phyloP scores from a whole-genome alignment of 2,329 filamentous ascomycete genomes.

The Nigrospora sphaerica region DNA sequence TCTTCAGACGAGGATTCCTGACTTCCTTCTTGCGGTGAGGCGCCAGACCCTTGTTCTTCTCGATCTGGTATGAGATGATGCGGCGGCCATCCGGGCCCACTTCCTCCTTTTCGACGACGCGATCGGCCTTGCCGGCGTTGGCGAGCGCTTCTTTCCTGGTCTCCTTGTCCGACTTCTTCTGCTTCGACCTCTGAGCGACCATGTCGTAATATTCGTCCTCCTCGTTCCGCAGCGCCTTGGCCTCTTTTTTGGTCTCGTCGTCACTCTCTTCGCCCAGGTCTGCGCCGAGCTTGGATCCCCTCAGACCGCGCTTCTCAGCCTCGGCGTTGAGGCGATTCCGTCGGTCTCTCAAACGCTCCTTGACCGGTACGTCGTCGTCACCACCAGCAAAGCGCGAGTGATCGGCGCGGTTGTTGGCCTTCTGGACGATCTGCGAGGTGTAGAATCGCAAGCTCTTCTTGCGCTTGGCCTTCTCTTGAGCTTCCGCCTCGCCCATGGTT shows the following conservation, averaged over 20 bases:
- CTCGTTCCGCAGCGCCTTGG: conserved; percentile 41
- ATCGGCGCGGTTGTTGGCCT: conserved; percentile 74
- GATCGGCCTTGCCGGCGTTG: conserved; percentile 56
- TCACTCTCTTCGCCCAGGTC: conserved; percentile 62
- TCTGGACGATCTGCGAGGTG: conserved; percentile 94
- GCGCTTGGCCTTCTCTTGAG: conserved; percentile 78
- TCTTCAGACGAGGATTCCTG: conserved; percentile 1
- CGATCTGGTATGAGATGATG: conserved; percentile 86
- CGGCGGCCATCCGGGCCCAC: conserved; percentile 81
- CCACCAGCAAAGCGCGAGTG: conserved; percentile 70
- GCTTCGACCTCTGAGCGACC: conserved; percentile 61
- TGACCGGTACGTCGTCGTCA: conserved; percentile 77
- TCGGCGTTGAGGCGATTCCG: conserved; percentile 83
- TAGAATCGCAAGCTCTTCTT: conserved; percentile 96
- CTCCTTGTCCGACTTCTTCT: conserved; percentile 68
- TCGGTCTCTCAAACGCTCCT: conserved; percentile 80
- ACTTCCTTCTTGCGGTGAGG: conserved; percentile 62
- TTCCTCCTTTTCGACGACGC: conserved; percentile 58
- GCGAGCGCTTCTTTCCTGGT: conserved; percentile 48
- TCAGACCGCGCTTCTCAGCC: conserved; percentile 74
- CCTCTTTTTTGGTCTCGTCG: conserved; percentile 54
- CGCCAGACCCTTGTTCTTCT: conserved; percentile 82
- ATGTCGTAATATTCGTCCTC: conserved; percentile 83
- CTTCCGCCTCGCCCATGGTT: conserved; percentile 65
- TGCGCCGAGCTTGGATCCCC: conserved; percentile 53